Base-by-base conservation (phyloP, 306 rosid genomes). In the Acacia confusa region DNA sequence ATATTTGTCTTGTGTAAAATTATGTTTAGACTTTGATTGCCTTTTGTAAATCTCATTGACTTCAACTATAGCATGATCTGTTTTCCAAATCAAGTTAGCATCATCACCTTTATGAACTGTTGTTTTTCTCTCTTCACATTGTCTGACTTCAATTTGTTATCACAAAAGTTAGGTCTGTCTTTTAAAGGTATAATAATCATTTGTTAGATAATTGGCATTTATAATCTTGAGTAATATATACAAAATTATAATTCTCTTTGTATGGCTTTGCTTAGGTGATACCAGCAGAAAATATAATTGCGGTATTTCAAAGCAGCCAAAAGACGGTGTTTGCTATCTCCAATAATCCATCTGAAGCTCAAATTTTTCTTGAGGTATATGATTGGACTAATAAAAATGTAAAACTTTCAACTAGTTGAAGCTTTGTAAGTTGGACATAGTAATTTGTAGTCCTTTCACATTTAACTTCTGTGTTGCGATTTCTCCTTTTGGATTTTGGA, bases 201-300 rank as follows among this genome's bases (percentile, higher is more conserved):
- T 64, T 61, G 28, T 52, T 32, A 25, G 65, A 34, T 81, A 44
- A 27, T 27, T 44, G 53, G 10, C n/a, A 47, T 72, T 53, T 79
- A 41, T 32, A 47, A 57, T 75, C 14, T 53, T 82, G 69, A 36
- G 53, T 52, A 22, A 76, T 52, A 7, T 17, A 19, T 30, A 47
- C 28, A 2, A 65, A 20, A 57, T 76, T 22, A 32, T 75, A 72
- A 27, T 63, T 79, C 77, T 70, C 44, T 28, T 40, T 58, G 60
- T 81, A 65, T 76, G 24, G 80, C 65, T 47, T 76, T 84, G 24
- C 63, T 27, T 78, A 93, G 99, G 88, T 92, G 41, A 95, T 95
- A 76, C 92, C 99, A 27, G 99, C 97, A 6, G 99, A 95, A 88
- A 93, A 95, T 85, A 91, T 93, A 81, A 89, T 91, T 79, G 99